Percentiles rank a stretch among this genome's conserved stretches.
Conservation (phyloP, 2,329 filamentous ascomycete species). For the Sarocladium brachiariae region DNA sequence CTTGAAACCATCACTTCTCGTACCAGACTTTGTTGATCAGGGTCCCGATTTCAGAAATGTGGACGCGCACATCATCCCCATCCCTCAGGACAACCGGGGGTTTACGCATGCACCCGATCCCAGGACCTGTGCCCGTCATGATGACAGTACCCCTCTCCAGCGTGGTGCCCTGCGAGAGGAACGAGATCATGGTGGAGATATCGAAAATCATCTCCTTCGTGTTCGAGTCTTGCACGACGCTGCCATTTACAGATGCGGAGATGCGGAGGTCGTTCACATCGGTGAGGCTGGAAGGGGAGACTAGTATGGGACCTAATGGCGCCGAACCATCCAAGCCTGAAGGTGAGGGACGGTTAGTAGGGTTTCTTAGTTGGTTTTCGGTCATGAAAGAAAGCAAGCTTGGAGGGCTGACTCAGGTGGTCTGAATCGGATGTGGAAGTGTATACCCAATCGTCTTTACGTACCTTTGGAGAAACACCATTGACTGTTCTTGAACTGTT, state of each 20-base stretch:
- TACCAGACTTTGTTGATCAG: slow-evolving; percentile 30
- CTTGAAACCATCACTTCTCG: slow-evolving; percentile 22
- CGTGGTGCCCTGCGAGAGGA: slow-evolving; percentile 53
- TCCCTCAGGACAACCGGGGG: slow-evolving; percentile 30
- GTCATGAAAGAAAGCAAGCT: neutral
- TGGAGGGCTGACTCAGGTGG: neutral
- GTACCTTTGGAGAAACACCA: slow-evolving; percentile 38
- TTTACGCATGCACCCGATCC: slow-evolving; percentile 34
- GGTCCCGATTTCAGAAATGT: slow-evolving; percentile 30
- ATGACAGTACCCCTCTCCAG: slow-evolving; percentile 54
- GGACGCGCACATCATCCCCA: slow-evolving; percentile 31
- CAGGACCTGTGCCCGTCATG: slow-evolving; percentile 51
- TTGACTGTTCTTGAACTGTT: slow-evolving; percentile 31
- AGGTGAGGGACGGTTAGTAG: slow-evolving; percentile 20
- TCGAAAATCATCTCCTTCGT: slow-evolving; percentile 48
- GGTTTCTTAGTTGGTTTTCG: no score
- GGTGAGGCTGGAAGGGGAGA: slow-evolving; percentile 21
- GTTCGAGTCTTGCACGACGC: slow-evolving; percentile 12
- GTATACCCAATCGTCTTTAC: no score
- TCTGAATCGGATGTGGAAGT: no score
- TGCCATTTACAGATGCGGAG: neutral
- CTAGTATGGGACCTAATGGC: slow-evolving; percentile 35
- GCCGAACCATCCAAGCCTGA: slow-evolving; percentile 40
- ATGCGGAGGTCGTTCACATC: slow-evolving; percentile 17
- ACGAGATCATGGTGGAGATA: slow-evolving; percentile 48